Conservation (phyloP, 768 basidiomycete species). For the Mycena olivaceomarginata region DNA sequence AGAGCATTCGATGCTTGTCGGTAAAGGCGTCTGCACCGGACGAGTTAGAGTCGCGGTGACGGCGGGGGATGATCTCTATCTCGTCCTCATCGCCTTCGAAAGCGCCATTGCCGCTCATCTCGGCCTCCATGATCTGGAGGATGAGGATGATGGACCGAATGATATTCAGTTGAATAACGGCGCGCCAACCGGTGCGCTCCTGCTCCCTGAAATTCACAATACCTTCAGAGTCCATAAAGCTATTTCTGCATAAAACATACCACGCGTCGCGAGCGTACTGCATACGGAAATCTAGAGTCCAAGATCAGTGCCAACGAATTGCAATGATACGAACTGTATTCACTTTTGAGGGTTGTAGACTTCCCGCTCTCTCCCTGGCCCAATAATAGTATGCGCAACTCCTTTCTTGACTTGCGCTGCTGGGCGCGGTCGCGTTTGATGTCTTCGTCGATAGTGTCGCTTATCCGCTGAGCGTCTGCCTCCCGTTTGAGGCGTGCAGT, state of each 20-base stretch:
- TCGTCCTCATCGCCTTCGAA: conserved; percentile 58
- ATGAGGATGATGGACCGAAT: conserved; percentile 82
- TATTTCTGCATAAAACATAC: too few species aligned
- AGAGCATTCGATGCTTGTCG: conserved; percentile 71
- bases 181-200: conserved; percentile 85
- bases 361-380: conserved; percentile 84
- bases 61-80: conserved; percentile 22
- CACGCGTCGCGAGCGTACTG: conserved; percentile 78
- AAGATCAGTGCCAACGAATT: neutral
- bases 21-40: conserved; percentile 57
- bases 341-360: conserved; percentile 82
- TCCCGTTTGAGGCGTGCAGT: conserved; percentile 68
- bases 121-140: conserved; percentile 75
- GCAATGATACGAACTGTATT: conserved; percentile 12
- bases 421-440: conserved; percentile 68
- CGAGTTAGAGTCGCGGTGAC: conserved; percentile 41
- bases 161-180: conserved; percentile 88
- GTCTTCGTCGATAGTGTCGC: conserved; percentile 77
- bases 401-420: conserved; percentile 65
- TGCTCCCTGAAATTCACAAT: conserved; percentile 55
- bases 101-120: conserved; percentile 64
- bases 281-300: conserved; percentile 80
- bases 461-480: conserved; percentile 66
- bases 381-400: conserved; percentile 76
- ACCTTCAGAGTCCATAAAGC: too few species aligned